phyloP scores from a whole-genome alignment of 1,284 basidiomycete species.

The Stereum hirsutum region DNA sequence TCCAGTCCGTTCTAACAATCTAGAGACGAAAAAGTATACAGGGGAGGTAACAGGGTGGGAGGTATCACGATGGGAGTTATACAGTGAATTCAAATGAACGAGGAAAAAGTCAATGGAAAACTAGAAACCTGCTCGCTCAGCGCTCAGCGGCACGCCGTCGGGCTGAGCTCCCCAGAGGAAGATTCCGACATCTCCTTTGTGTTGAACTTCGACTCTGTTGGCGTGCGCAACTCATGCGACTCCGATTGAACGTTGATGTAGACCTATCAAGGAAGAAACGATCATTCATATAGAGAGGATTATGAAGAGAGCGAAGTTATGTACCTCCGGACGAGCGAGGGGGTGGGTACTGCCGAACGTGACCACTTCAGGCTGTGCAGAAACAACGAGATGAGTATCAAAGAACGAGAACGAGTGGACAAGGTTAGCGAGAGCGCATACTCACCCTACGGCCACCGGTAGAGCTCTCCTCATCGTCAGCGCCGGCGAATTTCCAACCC shows the following conservation, averaged over 20 bases:
- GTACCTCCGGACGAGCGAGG: slow-evolving; percentile 6
- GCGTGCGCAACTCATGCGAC: slow-evolving; percentile 4
- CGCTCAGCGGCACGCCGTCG: too few species aligned
- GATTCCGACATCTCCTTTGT: too few species aligned
- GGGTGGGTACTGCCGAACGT: slow-evolving; percentile 2
- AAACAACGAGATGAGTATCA: neutral
- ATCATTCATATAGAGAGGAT: neutral
- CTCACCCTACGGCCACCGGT: neutral
- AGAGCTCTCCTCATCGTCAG: neutral
- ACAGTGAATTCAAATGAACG: too few species aligned
- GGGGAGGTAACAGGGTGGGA: too few species aligned
- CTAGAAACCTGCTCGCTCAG: too few species aligned
- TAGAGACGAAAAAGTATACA: too few species aligned
- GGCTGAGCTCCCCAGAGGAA: too few species aligned
- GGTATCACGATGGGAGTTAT: too few species aligned
- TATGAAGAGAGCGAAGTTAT: neutral
- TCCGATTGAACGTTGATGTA: slow-evolving; percentile 4
- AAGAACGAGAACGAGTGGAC: neutral
- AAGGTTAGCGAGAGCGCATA: neutral
- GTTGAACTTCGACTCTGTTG: too few species aligned
- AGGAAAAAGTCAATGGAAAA: too few species aligned
- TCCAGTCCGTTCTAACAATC: too few species aligned
- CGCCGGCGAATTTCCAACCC: slow-evolving; percentile 5
- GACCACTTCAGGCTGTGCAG: slow-evolving; percentile 6
- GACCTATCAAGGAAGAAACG: neutral